Evolutionary conservation across 176 grass and related monocot genomes (phyloP).

Genomic region (Alopecurus myosuroides): DNA sequence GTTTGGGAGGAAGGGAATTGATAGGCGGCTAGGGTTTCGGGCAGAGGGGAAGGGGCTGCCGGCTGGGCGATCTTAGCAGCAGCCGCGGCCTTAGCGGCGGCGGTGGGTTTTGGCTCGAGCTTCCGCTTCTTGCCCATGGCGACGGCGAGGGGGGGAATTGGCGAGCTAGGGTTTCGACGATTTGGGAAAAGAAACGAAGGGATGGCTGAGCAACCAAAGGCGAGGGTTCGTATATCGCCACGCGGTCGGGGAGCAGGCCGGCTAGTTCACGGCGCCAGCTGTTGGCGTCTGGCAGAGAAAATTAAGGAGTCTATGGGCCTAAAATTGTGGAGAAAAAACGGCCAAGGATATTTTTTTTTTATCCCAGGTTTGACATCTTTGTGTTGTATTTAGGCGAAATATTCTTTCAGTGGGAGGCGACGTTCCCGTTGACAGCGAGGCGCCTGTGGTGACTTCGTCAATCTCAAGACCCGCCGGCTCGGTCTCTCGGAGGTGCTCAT

Average conservation of each 20-base stretch:
- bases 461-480: too few relatives aligned
- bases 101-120: constrained; percentile 32
- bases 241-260: not conserved
- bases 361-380: too few relatives aligned
- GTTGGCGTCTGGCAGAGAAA: too few relatives aligned
- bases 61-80: not conserved
- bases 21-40: not conserved
- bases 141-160: not conserved
- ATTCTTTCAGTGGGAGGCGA: too few relatives aligned
- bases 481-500: too few relatives aligned
- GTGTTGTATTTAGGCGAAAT: too few relatives aligned
- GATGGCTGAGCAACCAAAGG: not conserved
- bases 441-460: too few relatives aligned
- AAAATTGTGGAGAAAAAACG: too few relatives aligned
- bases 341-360: too few relatives aligned
- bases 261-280: too few relatives aligned
- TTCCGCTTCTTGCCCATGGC: constrained; percentile 97
- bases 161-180: constrained; percentile 54
- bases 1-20: not conserved
- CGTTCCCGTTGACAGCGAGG: too few relatives aligned
- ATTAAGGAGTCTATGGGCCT: too few relatives aligned
- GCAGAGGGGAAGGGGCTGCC: not conserved
- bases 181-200: not conserved
- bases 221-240: not conserved
- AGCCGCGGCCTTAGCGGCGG: not conserved